phyloP scores from a whole-genome alignment of 106 monocot genomes.

The Dendrobium chrysotoxum region DNA sequence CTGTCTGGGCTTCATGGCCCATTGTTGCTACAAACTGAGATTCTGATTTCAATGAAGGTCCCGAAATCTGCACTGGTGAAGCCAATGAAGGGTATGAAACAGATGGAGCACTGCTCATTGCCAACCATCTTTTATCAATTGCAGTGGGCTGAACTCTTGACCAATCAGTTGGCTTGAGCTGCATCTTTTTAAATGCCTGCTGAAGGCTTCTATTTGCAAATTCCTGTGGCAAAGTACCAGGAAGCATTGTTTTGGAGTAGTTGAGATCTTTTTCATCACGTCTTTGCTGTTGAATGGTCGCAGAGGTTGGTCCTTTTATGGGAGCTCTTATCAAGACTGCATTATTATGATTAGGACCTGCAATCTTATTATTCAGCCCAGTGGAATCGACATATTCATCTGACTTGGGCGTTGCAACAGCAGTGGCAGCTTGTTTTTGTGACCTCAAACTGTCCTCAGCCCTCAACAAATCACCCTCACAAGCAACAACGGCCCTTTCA shows the following conservation, averaged over 20 bases:
- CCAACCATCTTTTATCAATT: constrained; percentile 1
- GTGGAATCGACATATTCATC: constrained; percentile 19
- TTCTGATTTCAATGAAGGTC: constrained; percentile 18
- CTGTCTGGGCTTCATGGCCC: constrained; percentile 28
- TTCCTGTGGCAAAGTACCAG: not conserved
- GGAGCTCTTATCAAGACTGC: not conserved
- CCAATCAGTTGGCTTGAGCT: constrained; percentile 8
- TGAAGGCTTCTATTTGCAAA: not conserved
- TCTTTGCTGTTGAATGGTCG: constrained; percentile 27
- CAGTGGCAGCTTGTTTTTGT: constrained; percentile 42
- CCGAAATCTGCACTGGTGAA: constrained; percentile 28
- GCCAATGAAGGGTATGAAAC: constrained; percentile 11
- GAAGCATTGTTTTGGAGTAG: not conserved
- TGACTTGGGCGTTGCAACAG: constrained; percentile 9
- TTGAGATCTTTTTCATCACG: constrained; percentile 53
- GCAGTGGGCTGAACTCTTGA: not conserved
- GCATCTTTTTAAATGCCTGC: constrained; percentile 1
- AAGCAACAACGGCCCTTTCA: constrained; percentile 70
- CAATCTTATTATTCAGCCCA: not conserved
- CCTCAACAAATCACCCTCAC: constrained; percentile 76
- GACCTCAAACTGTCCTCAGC: constrained; percentile 45
- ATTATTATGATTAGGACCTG: not conserved
- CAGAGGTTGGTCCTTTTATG: constrained; percentile 11
- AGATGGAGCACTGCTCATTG: not conserved
- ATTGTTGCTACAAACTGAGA: constrained; percentile 10